Base-by-base conservation (phyloP, 2,329 filamentous ascomycete genomes). In the Simplicillium sp. region DNA sequence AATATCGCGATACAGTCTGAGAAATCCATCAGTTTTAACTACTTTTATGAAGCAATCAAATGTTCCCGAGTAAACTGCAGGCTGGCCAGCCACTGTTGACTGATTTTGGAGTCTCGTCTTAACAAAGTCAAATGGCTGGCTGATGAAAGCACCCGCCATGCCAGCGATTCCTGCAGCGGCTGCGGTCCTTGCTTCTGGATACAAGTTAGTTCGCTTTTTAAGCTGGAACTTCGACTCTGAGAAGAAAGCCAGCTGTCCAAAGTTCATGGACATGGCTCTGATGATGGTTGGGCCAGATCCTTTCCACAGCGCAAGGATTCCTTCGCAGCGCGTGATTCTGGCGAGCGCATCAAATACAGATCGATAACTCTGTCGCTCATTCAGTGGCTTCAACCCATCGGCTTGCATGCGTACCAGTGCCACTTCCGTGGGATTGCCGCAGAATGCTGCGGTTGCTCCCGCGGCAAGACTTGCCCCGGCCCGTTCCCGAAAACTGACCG, bases 101-200 rank as follows among this genome's bases (percentile, higher is more conserved):
- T 83, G 80, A 59, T 82, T 82, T 65, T 84, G 80, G 55, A 84
- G 56, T 45, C 80, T 65, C 16, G 80, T 85, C 71, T 85, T 85
- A 61, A 85, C 73, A 53, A 85, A 84, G 59, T 85, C 81, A 52
- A 85, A 84, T 1, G 81, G 81, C 56, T 84, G 57, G 16, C 73
- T 79, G 51, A 84, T 74, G 68, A 84, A 83, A 48, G 71, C 76
- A 12, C 80, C 81, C 51, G 84, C 83, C 66, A 84, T 84, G 1
- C 81, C 81, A 1, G 81, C 81, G 45, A 84, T 70, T 5, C 71
- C 78, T 3, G 72, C 77, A 0, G 80, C 80, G 1, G 77, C 71
- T 42, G 84, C 67, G 1, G 78, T 81, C 56, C 81, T 75, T 34
- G 61, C 64, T 44, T 67, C 62, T 7, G 68, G 50, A 2, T 70